Conservation (phyloP, 1,284 basidiomycete genomes). For the Naganishia liquefaciens region DNA sequence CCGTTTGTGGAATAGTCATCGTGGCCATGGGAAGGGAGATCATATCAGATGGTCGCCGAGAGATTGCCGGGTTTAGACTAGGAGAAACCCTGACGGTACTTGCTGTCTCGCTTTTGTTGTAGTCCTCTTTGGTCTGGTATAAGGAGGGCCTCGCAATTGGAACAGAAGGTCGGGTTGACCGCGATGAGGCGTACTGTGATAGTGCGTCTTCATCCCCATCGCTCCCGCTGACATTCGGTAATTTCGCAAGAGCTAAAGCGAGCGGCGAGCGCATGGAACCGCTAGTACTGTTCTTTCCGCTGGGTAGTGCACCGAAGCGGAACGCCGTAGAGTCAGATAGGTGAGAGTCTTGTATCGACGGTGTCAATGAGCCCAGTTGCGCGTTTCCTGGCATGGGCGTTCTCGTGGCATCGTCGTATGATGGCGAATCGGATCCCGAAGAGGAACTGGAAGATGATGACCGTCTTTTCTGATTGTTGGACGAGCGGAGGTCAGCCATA, state of each 20-base stretch:
- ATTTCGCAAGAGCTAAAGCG: conserved; percentile 1
- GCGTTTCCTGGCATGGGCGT: conserved; percentile 19
- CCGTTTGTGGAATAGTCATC: conserved; percentile 6
- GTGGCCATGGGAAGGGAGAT: conserved; percentile 12
- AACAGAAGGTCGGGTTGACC: conserved; percentile 4
- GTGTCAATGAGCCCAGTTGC: conserved; percentile 9
- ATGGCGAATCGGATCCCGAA: conserved; percentile 21
- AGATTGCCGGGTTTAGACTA: conserved; percentile 7
- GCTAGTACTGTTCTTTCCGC: background rate
- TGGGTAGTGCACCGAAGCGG: conserved; percentile 7
- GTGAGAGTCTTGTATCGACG: conserved; percentile 23
- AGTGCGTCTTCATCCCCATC: conserved; percentile 11
- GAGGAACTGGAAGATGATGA: conserved; percentile 17
- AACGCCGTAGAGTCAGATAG: conserved; percentile 14
- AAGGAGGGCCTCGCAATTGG: conserved; percentile 2
- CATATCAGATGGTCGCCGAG: conserved; percentile 21
- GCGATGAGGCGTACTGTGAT: background rate
- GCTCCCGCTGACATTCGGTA: conserved; percentile 2
- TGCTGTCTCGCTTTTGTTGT: conserved; percentile 17
- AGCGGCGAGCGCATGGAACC: conserved; percentile 11
- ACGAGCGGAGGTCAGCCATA: conserved; percentile 20
- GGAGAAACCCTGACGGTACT: conserved; percentile 18
- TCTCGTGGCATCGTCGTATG: conserved; percentile 13
- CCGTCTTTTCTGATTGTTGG: conserved; percentile 18
- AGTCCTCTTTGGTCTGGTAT: conserved; percentile 11